These are phyloP conservation scores for Xylaria sp. DNA, from an alignment of 2,329 filamentous ascomycete genomes.

Conservation along the genomic window DNA sequence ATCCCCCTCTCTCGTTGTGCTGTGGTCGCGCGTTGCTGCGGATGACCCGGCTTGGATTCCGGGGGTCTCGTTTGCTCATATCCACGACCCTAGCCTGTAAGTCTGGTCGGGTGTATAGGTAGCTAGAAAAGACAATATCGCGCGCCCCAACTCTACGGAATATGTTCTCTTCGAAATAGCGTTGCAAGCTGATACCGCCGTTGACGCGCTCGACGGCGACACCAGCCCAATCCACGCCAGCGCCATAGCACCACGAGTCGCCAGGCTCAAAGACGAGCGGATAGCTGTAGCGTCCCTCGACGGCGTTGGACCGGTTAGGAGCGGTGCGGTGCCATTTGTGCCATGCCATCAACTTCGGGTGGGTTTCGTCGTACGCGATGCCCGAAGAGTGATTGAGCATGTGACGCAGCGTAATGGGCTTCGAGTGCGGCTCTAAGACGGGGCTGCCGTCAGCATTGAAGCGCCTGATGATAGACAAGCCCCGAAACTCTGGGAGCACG, in stretches of 20 bases:
- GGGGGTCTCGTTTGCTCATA: slow-evolving; percentile 41
- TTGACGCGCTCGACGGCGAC: slow-evolving; percentile 39
- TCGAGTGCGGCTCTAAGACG: slow-evolving; percentile 32
- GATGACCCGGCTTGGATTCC: slow-evolving; percentile 26
- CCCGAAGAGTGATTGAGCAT: slow-evolving; percentile 41
- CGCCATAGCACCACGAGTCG: slow-evolving; percentile 55
- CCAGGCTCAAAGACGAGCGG: slow-evolving; percentile 59
- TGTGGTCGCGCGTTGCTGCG: slow-evolving; percentile 37
- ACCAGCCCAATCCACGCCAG: slow-evolving; percentile 57
- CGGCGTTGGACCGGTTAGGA: slow-evolving; percentile 27
- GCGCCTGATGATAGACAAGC: slow-evolving; percentile 29
- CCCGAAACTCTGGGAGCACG: slow-evolving; percentile 56
- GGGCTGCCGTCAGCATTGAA: slow-evolving; percentile 38
- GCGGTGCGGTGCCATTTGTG: slow-evolving; percentile 47
- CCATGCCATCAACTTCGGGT: slow-evolving; percentile 43
- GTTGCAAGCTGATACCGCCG: slow-evolving; percentile 33
- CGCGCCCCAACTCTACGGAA: slow-evolving; percentile 33
- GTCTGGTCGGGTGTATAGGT: slow-evolving; percentile 36
- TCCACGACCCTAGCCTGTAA: slow-evolving; percentile 34
- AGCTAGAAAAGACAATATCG: slow-evolving; percentile 39
- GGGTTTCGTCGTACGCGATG: slow-evolving; percentile 51
- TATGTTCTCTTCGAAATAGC: slow-evolving; percentile 40
- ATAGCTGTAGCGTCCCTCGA: slow-evolving; percentile 49
- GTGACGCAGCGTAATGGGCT: slow-evolving; percentile 33
- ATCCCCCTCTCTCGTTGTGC: slow-evolving; percentile 38